Evolutionary conservation across 208 protist genomes (phyloP), one percentile per base, ranked within the genome.

Genomic region (Borovskyia barvae): DNA sequence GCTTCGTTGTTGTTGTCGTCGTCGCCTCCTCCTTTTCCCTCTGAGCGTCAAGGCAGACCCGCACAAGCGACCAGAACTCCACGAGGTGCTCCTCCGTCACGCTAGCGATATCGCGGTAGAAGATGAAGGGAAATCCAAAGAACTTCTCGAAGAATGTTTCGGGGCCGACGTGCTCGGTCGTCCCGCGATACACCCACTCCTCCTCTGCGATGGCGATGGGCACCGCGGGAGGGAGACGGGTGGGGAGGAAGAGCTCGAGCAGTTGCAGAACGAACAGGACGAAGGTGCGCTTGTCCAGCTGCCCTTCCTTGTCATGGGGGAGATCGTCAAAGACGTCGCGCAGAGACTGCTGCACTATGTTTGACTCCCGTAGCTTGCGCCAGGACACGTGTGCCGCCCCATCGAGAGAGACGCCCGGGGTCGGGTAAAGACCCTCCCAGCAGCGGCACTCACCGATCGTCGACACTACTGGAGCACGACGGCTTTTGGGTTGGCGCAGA

Each of bases 181-280:
- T 88, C 40, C 89, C 89, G 28, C 89, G 82, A 62, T 82, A 95
- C 6, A 77, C 51, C 86, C 89, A 95, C 61, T 92, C 85, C 67
- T 95, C 88, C 52, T 91, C 83, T 2, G 89, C 89, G 35, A 95
- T 81, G 6, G 70, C 79, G 41, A 89, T 51, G 76, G 84, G 83
- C 15, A 64, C 47, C 9, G 69, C 63, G 0, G 26, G 15, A 2
- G 48, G 36, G 9, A 80, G 68, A 47, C 78, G 64, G 1, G 76
- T 85, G 1, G 89, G 89, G 39, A 95, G 90, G 66, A 95, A 95
- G 6, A 95, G 52, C 41, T 93, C 55, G 5, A 95, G 67, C 36
- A 95, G 62, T 51, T 84, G 71, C 35, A 86, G 64, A 22, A 93
- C 66, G 75, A 95, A 95, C 43, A 82, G 69, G 0, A 90, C 68